Conservation (phyloP, 495 filamentous ascomycete genomes). For the Bryoglossum gracile region DNA sequence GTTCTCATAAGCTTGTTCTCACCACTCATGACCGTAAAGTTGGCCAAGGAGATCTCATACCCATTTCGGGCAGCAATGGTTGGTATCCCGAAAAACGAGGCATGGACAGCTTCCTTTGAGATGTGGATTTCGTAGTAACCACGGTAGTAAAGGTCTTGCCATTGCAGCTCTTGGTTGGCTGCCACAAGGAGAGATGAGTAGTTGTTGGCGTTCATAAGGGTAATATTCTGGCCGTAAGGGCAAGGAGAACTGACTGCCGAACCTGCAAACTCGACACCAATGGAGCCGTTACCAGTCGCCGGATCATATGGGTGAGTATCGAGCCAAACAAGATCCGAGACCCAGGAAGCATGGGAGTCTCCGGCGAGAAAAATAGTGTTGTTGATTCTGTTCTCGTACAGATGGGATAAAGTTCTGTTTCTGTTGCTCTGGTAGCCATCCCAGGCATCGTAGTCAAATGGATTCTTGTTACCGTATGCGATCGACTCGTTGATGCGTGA, state of each 20-base stretch:
- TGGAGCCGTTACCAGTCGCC: conserved; percentile 45
- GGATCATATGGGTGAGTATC: conserved; percentile 48
- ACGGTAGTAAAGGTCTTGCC: conserved; percentile 62
- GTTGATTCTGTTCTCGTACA: conserved; percentile 53
- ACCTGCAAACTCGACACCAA: conserved; percentile 63
- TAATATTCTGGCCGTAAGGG: conserved; percentile 42
- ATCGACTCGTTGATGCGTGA: conserved; percentile 44
- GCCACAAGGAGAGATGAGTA: conserved; percentile 35
- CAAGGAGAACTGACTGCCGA: conserved; percentile 49
- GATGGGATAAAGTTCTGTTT: conserved; percentile 49
- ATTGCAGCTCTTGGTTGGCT: conserved; percentile 54
- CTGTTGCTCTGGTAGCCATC: conserved; percentile 57
- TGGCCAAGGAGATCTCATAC: conserved; percentile 51
- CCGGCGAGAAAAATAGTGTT: conserved; percentile 64
- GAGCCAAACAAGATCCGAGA: conserved; percentile 58
- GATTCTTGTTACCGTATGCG: conserved; percentile 31
- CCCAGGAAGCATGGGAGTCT: conserved; percentile 58
- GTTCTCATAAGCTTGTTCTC: too few relatives aligned
- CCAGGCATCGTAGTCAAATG: conserved; percentile 29
- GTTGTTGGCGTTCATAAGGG: conserved; percentile 35
- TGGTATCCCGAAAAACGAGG: conserved; percentile 49
- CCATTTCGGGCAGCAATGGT: conserved; percentile 35
- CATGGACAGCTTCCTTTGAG: conserved; percentile 40
- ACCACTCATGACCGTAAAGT: too few relatives aligned
- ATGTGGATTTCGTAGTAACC: conserved; percentile 53